Evolutionary conservation across 2,329 filamentous ascomycete genomes (phyloP).

Genomic region (Cladosporium sp.): DNA sequence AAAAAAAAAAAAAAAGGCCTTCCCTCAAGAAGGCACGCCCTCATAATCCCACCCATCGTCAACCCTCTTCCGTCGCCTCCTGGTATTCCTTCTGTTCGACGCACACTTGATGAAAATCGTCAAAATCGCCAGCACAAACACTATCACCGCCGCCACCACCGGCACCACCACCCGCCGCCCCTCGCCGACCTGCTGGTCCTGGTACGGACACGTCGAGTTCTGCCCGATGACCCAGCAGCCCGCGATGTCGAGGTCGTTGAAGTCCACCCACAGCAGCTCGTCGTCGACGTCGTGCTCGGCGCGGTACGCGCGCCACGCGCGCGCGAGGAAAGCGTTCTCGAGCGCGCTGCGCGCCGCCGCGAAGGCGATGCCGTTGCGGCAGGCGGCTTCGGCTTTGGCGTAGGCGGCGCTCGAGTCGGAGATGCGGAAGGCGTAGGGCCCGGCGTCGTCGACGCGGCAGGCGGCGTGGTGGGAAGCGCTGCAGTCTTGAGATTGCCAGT

Average conservation of each 20-base stretch:
- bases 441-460: conserved; percentile 51
- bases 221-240: conserved; percentile 63
- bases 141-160: conserved; percentile 62
- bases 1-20: too few species aligned
- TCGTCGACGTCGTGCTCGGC: conserved; percentile 30
- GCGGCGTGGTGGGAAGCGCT: conserved; percentile 52
- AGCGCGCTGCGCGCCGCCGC: conserved; percentile 61
- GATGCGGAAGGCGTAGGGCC: conserved; percentile 61
- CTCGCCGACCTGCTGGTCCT: conserved; percentile 33
- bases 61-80: conserved; percentile 47
- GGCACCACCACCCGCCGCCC: conserved; percentile 59
- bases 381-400: conserved; percentile 46
- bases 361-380: conserved; percentile 53
- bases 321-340: conserved; percentile 61
- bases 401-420: conserved; percentile 43
- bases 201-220: conserved; percentile 61
- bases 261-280: conserved; percentile 56
- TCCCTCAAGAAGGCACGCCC: conserved; percentile 55
- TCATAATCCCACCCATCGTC: conserved; percentile 65
- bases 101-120: conserved; percentile 66
- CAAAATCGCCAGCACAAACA: conserved; percentile 60
- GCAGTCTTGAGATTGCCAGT: conserved; percentile 61
- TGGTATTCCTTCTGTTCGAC: conserved; percentile 57
- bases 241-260: conserved; percentile 58
- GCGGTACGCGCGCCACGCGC: conserved; percentile 30